Evolutionary conservation across 345 rosid genomes (phyloP).

Genomic region (Eucalyptus tenuipes): DNA sequence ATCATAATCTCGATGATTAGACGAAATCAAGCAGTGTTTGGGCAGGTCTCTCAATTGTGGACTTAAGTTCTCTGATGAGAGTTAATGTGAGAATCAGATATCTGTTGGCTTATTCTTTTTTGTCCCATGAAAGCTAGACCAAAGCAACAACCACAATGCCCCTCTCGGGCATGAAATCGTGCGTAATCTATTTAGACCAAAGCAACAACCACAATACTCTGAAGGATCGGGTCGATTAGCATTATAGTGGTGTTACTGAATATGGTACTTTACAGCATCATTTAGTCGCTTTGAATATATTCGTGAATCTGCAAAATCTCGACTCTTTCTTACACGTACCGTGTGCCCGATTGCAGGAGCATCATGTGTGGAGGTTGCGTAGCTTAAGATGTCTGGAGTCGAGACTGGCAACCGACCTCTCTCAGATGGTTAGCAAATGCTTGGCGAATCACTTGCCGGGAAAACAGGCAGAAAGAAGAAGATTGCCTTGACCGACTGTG

Average conservation of each 20-base stretch:
- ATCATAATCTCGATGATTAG: not conserved
- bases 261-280: not conserved
- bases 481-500: not conserved
- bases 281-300: not conserved
- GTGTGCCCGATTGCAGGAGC: conserved; percentile 23
- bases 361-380: conserved; percentile 75
- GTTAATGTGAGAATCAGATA: not conserved
- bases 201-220: too few species aligned
- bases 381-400: conserved; percentile 8
- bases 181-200: not conserved
- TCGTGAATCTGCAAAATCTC: not conserved
- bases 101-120: not conserved
- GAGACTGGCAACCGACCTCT: not conserved
- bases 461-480: not conserved
- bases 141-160: not conserved
- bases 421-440: not conserved
- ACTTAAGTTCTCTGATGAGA: not conserved
- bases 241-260: fast-evolving
- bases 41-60: not conserved
- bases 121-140: not conserved
- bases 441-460: not conserved
- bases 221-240: not conserved
- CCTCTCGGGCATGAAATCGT: not conserved
- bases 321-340: not conserved
- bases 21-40: not conserved